Conservation (phyloP, 352 stramenopile genomes). For the Salisapilia sapeloensis region DNA sequence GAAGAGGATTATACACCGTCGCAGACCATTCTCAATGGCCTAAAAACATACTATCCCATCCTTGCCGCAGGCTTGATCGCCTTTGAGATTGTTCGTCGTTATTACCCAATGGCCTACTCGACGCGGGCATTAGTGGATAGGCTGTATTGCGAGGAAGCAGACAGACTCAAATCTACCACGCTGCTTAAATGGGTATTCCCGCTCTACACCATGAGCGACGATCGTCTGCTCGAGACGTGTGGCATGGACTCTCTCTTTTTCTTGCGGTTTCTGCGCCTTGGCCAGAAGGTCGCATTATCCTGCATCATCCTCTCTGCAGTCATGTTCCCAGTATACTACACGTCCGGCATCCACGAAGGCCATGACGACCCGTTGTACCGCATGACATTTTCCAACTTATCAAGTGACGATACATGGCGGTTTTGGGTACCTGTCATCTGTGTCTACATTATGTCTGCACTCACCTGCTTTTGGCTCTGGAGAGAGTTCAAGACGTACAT, state of each 20-base stretch:
- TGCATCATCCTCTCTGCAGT: constrained; percentile 33
- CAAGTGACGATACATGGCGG: constrained; percentile 25
- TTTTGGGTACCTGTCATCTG: constrained; percentile 43
- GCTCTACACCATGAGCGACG: constrained; percentile 41
- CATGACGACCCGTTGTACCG: constrained; percentile 27
- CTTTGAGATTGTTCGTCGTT: constrained; percentile 44
- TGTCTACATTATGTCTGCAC: constrained; percentile 47
- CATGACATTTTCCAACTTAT: constrained; percentile 56
- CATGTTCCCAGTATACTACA: constrained; percentile 72
- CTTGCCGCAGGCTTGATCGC: constrained; percentile 35
- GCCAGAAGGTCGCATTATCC: constrained; percentile 47
- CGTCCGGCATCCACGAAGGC: constrained; percentile 11
- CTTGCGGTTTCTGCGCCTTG: constrained; percentile 49
- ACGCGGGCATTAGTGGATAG: constrained; percentile 45
- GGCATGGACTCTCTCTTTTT: constrained; percentile 74
- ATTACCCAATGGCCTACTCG: constrained; percentile 48
- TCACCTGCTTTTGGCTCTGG: constrained; percentile 45
- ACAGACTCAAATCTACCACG: constrained; percentile 10
- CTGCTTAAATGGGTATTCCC: constrained; percentile 35
- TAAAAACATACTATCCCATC: constrained; percentile 52
- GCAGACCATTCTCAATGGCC: constrained; percentile 36
- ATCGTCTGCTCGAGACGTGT: constrained; percentile 45
- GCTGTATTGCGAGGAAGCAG: constrained; percentile 25
- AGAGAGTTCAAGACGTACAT: constrained; percentile 62
- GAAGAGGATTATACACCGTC: constrained; percentile 35